Percentiles rank a stretch among this genome's conserved stretches.
These are phyloP conservation scores for Umbelopsis sp. DNA, from an alignment of 192 early-diverging fungal species.

Conservation along the genomic window DNA sequence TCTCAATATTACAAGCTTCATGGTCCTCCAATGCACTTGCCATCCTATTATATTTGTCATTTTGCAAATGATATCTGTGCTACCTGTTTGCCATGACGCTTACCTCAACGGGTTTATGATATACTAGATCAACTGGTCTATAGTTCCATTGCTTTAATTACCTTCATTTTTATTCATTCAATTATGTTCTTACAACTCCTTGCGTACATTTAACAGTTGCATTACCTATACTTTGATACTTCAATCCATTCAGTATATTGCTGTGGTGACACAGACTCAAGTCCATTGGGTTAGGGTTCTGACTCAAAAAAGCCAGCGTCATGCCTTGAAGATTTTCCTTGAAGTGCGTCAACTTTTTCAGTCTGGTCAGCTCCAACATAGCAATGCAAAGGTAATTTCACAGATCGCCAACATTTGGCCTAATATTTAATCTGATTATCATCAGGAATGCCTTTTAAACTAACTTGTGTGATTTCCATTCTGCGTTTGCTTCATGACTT, in stretches of 20 bases:
- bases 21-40: no score
- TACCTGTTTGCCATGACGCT: neutral
- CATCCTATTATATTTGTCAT: neutral
- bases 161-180: neutral
- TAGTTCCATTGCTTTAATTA: neutral
- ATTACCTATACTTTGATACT: no score
- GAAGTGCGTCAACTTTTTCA: neutral
- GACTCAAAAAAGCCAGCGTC: neutral
- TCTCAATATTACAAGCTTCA: no score
- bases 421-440: neutral
- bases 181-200: no score
- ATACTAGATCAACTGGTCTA: neutral
- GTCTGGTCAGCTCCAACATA: neutral
- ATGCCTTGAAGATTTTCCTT: constrained; percentile 5
- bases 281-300: constrained; percentile 4
- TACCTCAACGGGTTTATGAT: neutral
- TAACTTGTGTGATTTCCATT: neutral
- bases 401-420: neutral
- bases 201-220: no score
- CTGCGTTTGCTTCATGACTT: neutral
- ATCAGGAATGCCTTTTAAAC: neutral
- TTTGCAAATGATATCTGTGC: neutral
- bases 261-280: neutral
- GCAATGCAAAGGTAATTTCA: constrained; percentile 12
- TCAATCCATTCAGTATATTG: neutral